Evolutionary conservation across 31 red algal genomes (phyloP).

Genomic region (Odonthalia washingtoniensis): DNA sequence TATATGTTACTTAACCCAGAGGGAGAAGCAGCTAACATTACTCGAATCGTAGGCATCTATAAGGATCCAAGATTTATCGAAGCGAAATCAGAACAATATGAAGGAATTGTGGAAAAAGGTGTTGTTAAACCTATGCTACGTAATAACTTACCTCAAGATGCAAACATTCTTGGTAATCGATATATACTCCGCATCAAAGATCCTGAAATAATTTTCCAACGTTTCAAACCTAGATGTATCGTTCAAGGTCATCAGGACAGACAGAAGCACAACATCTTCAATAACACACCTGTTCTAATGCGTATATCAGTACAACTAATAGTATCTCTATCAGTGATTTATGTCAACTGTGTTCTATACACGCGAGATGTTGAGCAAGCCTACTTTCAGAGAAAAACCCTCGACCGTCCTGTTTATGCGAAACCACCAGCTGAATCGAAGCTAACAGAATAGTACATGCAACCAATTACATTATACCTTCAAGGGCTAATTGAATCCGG

Average conservation of each 20-base stretch:
- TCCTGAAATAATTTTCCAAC: not conserved
- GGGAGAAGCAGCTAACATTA: not conserved
- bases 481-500: slow-evolving; percentile 30
- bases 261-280: not conserved
- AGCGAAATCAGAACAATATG: not conserved
- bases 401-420: not conserved
- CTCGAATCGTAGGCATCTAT: not conserved
- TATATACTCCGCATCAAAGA: slow-evolving; percentile 5
- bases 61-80: not conserved
- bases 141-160: not conserved
- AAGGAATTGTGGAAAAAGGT: slow-evolving; percentile 9
- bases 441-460: not conserved
- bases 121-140: not conserved
- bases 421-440: not conserved
- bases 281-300: slow-evolving; percentile 1
- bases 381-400: not conserved
- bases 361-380: not conserved
- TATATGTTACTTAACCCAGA: not conserved
- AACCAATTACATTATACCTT: not conserved
- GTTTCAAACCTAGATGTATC: slow-evolving; percentile 13
- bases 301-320: not conserved
- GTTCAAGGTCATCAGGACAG: not conserved
- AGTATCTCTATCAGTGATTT: not conserved
- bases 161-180: slow-evolving; percentile 7
- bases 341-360: not conserved